A percentile compares a stretch with the other conserved stretches of the same genome.
These are phyloP conservation scores for Parietaria judaica DNA, from an alignment of 306 rosid genomes.

Conservation along the genomic window DNA sequence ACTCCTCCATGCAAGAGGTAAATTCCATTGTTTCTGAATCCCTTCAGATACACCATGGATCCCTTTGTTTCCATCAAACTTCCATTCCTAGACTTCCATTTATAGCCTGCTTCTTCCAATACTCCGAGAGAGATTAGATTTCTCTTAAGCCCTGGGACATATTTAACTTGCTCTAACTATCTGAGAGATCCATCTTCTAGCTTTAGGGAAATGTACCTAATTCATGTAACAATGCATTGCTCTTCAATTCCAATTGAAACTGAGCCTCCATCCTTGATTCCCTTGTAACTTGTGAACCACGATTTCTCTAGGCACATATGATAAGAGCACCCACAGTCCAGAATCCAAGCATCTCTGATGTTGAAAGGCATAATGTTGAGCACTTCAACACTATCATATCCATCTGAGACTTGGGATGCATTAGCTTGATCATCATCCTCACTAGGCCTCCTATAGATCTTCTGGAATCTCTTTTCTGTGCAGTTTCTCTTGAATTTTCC, in stretches of 20 bases:
- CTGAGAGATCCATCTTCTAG: too few relatives aligned
- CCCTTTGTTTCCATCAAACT: not conserved
- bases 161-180: too few relatives aligned
- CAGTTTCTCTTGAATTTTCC: not conserved
- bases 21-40: not conserved
- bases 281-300: not conserved
- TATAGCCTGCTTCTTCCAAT: not conserved
- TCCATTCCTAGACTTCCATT: not conserved
- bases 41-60: not conserved
- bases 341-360: not conserved
- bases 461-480: too few relatives aligned
- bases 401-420: not conserved
- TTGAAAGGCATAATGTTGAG: not conserved
- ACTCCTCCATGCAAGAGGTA: not conserved
- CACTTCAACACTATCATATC: not conserved
- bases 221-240: too few relatives aligned
- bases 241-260: not conserved
- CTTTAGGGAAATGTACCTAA: too few relatives aligned
- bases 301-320: not conserved
- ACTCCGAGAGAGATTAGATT: not conserved
- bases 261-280: not conserved
- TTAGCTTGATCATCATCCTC: not conserved
- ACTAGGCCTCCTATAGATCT: not conserved
- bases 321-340: constrained; percentile 4
- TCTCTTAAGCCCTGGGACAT: not conserved